These are phyloP conservation scores for Kodamaea sp. DNA, from an alignment of 1,139 yeast species.

Conservation along the genomic window DNA sequence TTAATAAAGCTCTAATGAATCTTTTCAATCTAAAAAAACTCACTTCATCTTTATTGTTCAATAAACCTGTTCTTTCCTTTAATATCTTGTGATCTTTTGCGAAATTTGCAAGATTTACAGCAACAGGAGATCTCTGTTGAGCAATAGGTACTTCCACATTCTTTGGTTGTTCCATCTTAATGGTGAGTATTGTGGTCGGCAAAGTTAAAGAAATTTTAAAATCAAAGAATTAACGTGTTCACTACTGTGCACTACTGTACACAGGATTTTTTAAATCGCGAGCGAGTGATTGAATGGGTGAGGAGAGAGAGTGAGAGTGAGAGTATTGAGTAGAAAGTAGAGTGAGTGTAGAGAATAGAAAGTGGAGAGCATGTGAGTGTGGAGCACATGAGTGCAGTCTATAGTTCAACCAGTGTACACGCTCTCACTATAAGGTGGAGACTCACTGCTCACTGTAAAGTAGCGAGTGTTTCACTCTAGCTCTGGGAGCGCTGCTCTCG, in stretches of 20 bases:
- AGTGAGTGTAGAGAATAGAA: no score
- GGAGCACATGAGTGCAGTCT: no score
- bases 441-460: no score
- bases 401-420: no score
- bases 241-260: neutral
- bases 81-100: constrained; percentile 61
- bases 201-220: neutral
- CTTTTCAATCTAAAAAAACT: constrained; percentile 89
- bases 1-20: constrained; percentile 69
- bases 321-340: no score
- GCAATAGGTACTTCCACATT: constrained; percentile 15
- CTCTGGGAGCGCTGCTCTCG: no score
- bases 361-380: no score
- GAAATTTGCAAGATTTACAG: constrained; percentile 65
- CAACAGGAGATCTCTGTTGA: constrained; percentile 24
- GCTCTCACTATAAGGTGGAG: no score
- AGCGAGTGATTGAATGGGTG: no score
- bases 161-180: constrained; percentile 12
- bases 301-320: no score
- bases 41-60: constrained; percentile 60
- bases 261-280: no score
- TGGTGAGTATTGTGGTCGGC: neutral
- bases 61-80: constrained; percentile 77
- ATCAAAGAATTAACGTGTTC: constrained; percentile 10
- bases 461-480: no score